These are phyloP conservation scores for Epichloe uncinata DNA, from an alignment of 2,329 filamentous ascomycete genomes.

Conservation along the genomic window DNA sequence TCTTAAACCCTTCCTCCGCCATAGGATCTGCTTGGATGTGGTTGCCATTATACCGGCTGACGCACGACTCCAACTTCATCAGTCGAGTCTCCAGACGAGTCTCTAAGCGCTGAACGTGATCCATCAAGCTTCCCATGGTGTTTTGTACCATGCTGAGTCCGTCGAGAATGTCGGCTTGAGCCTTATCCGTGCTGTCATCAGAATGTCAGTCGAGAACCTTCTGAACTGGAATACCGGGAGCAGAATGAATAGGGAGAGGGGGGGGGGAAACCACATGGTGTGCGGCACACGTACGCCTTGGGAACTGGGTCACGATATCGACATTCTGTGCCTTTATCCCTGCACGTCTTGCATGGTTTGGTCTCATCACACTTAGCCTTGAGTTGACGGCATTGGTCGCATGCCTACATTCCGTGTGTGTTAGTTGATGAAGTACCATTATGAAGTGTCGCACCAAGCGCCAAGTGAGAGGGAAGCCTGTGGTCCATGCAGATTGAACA, in stretches of 20 bases:
- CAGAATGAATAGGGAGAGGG: background rate
- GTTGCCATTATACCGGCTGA: constrained; percentile 6
- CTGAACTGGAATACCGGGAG: background rate
- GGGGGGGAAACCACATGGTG: background rate
- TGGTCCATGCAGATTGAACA: background rate
- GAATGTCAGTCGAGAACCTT: constrained; percentile 5
- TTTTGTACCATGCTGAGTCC: constrained; percentile 30
- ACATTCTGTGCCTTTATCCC: constrained; percentile 72
- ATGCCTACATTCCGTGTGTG: constrained; percentile 46
- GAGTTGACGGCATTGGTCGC: constrained; percentile 74
- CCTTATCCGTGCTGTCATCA: constrained; percentile 40
- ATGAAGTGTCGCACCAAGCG: too few species aligned
- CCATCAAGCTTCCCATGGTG: constrained; percentile 22
- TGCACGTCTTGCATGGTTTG: constrained; percentile 73
- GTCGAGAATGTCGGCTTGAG: constrained; percentile 46
- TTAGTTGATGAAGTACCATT: too few species aligned
- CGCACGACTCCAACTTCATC: constrained; percentile 20
- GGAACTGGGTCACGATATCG: constrained; percentile 84
- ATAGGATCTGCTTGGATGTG: constrained; percentile 16
- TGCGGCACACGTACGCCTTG: constrained; percentile 55
- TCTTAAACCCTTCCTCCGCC: constrained; percentile 17
- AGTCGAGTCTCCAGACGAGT: constrained; percentile 25
- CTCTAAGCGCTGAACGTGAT: constrained; percentile 27
- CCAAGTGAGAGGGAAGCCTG: background rate
- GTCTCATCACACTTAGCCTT: constrained; percentile 90